These are phyloP conservation scores for Physcomitrium patens DNA, from an alignment of 225 moss, liverwort and hornwort species.

Conservation along the genomic window DNA sequence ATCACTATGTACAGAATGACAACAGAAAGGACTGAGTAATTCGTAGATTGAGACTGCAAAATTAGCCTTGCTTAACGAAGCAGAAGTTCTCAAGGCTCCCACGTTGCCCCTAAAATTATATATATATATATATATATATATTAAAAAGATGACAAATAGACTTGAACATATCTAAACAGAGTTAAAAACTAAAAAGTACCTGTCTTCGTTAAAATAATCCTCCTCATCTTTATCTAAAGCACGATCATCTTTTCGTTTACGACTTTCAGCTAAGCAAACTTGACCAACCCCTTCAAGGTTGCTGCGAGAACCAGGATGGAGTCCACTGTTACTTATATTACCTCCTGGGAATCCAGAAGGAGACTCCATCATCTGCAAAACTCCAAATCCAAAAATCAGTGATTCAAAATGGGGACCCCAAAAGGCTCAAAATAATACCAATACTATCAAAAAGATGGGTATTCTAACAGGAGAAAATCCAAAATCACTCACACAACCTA, in stretches of 20 bases:
- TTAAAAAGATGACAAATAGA: constrained; percentile 23
- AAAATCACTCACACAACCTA: background rate
- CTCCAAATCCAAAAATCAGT: constrained; percentile 18
- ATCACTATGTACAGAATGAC: constrained; percentile 57
- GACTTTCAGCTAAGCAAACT: constrained; percentile 55
- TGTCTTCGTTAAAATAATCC: constrained; percentile 92
- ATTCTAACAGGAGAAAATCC: background rate
- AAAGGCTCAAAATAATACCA: background rate
- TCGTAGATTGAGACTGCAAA: constrained; percentile 23
- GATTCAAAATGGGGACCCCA: constrained; percentile 16
- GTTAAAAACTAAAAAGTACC: constrained; percentile 41
- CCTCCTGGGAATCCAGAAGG: constrained; percentile 47
- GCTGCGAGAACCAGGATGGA: constrained; percentile 72
- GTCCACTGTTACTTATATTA: constrained; percentile 56
- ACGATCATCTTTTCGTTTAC: constrained; percentile 88
- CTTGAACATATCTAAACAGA: constrained; percentile 1
- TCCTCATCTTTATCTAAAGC: constrained; percentile 94
- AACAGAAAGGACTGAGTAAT: constrained; percentile 23
- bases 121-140: background rate
- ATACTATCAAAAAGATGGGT: background rate
- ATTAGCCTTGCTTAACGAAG: background rate
- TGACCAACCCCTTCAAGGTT: constrained; percentile 60
- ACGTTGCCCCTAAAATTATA: too few relatives aligned
- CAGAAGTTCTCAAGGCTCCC: too few relatives aligned
- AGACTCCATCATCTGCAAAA: constrained; percentile 67